Conservation (phyloP, 139 green algal species). For the Asterochloris erici region DNA sequence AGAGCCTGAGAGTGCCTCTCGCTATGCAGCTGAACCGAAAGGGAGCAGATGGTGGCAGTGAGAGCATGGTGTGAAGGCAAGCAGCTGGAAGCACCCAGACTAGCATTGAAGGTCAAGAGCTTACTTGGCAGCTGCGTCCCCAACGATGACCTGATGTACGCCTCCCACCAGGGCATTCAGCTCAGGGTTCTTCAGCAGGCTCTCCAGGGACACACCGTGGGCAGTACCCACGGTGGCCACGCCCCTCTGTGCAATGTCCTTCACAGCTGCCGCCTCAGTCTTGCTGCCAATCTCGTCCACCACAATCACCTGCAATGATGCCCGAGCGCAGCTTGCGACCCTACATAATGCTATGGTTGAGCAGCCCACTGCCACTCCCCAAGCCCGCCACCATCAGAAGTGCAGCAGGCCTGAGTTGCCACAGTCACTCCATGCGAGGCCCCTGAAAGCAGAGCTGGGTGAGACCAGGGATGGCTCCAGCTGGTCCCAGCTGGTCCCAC, state of each 20-base stretch:
- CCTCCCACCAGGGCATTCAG: constrained; percentile 59
- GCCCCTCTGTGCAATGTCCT: constrained; percentile 52
- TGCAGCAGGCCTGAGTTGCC: no score
- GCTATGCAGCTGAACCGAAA: neutral
- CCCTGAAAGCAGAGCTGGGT: neutral
- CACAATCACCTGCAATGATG: constrained; percentile 37
- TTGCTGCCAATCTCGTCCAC: constrained; percentile 67
- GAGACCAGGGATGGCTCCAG: neutral
- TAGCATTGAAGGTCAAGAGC: neutral
- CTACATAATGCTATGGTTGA: neutral
- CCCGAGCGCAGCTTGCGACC: neutral
- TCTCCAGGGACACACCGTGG: constrained; percentile 32
- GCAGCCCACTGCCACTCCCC: no score
- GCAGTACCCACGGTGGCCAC: constrained; percentile 54
- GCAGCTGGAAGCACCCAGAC: neutral
- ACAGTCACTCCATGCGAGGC: neutral
- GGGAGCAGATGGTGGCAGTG: neutral
- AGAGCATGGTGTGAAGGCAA: neutral
- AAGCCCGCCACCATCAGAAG: no score
- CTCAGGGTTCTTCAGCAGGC: constrained; percentile 49
- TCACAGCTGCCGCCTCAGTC: constrained; percentile 43
- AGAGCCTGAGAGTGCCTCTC: neutral
- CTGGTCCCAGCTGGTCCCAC: constrained; percentile 11
- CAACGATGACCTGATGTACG: constrained; percentile 36
- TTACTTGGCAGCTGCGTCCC: constrained; percentile 23